Evolutionary conservation across 2,329 filamentous ascomycete genomes (phyloP).

Genomic region (Fusarium austroafricanum): DNA sequence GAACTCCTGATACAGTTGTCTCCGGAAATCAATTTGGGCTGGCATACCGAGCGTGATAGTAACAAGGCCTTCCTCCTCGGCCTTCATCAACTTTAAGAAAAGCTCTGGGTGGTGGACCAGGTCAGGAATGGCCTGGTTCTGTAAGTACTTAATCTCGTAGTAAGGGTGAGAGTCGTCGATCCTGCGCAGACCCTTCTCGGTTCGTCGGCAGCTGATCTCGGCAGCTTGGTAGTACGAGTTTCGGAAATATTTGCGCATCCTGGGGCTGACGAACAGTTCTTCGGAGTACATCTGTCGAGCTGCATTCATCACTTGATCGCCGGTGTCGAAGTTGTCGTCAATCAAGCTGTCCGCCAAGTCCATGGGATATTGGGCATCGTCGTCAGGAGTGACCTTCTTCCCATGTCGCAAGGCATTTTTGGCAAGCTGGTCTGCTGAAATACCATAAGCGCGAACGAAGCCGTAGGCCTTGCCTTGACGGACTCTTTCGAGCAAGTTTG

Average conservation of each 20-base stretch:
- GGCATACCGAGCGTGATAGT: conserved; percentile 85
- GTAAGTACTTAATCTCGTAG: conserved; percentile 97
- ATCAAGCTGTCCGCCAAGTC: conserved; percentile 86
- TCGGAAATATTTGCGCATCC: conserved; percentile 88
- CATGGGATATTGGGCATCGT: conserved; percentile 81
- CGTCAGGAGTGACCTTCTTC: conserved; percentile 84
- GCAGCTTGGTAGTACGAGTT: conserved; percentile 85
- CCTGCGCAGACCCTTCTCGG: conserved; percentile 91
- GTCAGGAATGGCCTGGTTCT: conserved; percentile 86
- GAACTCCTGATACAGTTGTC: conserved; percentile 83
- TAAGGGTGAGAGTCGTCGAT: conserved; percentile 97
- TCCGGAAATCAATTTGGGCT: conserved; percentile 79
- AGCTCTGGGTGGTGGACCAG: conserved; percentile 87
- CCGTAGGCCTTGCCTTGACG: conserved; percentile 82
- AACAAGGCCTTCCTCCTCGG: conserved; percentile 91
- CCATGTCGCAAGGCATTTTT: conserved; percentile 85
- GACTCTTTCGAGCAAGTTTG: conserved; percentile 84
- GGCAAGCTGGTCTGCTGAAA: conserved; percentile 88
- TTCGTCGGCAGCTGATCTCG: conserved; percentile 86
- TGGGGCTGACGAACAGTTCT: conserved; percentile 87
- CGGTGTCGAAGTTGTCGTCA: conserved; percentile 78
- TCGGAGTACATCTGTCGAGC: conserved; percentile 91
- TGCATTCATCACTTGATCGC: conserved; percentile 78
- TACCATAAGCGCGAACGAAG: conserved; percentile 89
- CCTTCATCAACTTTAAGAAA: conserved; percentile 97